Percentiles rank a stretch among this genome's conserved stretches.
Evolutionary conservation across 2,329 filamentous ascomycete genomes (phyloP).

Genomic region (Penicillium sp.): DNA sequence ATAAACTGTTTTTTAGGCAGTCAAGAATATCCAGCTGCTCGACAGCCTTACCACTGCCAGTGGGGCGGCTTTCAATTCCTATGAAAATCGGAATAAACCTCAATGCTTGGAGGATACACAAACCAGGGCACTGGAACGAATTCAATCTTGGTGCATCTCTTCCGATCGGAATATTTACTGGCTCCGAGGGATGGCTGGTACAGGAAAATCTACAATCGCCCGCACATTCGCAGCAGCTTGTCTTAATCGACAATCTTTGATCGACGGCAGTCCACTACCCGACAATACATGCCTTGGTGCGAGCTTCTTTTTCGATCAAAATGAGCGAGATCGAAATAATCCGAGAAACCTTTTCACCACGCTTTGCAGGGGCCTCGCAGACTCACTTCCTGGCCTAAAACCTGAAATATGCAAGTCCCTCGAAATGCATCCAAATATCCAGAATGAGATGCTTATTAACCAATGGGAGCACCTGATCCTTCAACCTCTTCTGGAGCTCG

Average conservation of each 20-base stretch:
- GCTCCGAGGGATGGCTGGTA: slow-evolving; percentile 36
- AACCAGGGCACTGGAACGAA: background rate
- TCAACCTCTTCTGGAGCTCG: background rate
- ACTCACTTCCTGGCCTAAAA: background rate
- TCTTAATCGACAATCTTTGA: background rate
- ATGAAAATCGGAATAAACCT: background rate
- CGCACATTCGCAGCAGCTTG: slow-evolving; percentile 23
- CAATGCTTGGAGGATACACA: background rate
- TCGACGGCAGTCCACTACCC: background rate
- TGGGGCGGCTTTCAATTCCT: background rate
- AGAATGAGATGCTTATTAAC: background rate
- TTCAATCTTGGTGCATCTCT: background rate
- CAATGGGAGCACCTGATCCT: background rate
- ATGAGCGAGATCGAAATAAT: slow-evolving; percentile 17
- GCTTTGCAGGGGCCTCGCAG: slow-evolving; percentile 19
- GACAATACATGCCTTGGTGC: slow-evolving; percentile 20
- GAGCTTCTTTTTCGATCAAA: slow-evolving; percentile 34
- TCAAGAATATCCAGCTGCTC: background rate
- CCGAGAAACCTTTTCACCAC: slow-evolving; percentile 27
- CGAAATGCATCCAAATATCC: background rate
- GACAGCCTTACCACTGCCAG: background rate
- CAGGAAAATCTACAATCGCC: slow-evolving; percentile 36
- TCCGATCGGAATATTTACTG: slow-evolving; percentile 25
- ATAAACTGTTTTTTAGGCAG: background rate
- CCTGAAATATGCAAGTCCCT: background rate